phyloP scores from a whole-genome alignment of 2,329 filamentous ascomycete genomes.

The Colletotrichum sp. region DNA sequence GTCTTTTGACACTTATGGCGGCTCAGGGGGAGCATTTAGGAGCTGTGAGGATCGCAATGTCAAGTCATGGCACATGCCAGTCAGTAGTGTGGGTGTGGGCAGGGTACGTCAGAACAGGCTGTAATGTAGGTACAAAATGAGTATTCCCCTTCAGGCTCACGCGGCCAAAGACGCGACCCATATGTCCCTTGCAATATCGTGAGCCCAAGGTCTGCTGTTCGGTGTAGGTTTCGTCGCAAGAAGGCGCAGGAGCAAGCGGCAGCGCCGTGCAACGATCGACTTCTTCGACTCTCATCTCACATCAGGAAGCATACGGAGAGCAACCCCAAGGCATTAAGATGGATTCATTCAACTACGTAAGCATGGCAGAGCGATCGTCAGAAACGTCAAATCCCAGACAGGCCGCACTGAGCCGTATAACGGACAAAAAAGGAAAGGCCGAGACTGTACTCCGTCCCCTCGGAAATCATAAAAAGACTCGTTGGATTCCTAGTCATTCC shows the following conservation, averaged over 20 bases:
- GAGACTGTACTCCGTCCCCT: slow-evolving; percentile 29
- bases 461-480: slow-evolving; percentile 27
- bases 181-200: not conserved
- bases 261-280: not conserved
- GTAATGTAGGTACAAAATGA: not conserved
- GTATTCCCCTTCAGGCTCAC: not conserved
- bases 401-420: slow-evolving; percentile 18
- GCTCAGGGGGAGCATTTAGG: not conserved
- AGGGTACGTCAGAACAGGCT: not conserved
- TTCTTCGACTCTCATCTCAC: not conserved
- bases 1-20: no score
- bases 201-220: not conserved
- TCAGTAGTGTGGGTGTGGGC: not conserved
- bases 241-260: not conserved
- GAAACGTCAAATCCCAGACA: slow-evolving; percentile 22
- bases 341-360: slow-evolving; percentile 27
- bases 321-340: slow-evolving; percentile 20
- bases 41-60: not conserved
- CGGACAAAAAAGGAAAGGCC: slow-evolving; percentile 25
- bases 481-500: slow-evolving; percentile 24
- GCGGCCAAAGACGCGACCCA: not conserved
- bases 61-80: not conserved
- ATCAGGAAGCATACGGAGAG: not conserved
- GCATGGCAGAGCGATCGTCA: slow-evolving; percentile 25
- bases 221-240: not conserved